Conservation (phyloP, 1,284 basidiomycete species). For the Schizophyllum commune region DNA sequence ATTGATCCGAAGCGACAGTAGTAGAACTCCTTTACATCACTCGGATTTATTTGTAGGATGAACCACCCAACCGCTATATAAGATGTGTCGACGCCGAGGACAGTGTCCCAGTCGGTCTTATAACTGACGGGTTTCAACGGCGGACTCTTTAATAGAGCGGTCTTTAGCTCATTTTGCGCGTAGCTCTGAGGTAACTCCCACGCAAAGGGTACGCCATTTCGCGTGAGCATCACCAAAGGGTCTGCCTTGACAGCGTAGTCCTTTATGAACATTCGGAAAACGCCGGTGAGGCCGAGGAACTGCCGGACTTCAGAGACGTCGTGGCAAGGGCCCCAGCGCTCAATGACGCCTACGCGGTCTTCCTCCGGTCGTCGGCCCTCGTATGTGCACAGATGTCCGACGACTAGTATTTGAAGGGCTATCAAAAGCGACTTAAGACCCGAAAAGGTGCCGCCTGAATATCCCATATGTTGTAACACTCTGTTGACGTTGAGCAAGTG, state of each 20-base stretch:
- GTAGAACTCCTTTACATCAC: conserved; percentile 13
- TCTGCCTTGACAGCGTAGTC: conserved; percentile 18
- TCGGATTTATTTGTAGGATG: conserved; percentile 20
- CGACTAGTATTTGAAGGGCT: conserved; percentile 11
- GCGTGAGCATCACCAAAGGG: conserved; percentile 19
- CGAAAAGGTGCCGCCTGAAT: conserved; percentile 19
- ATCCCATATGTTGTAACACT: conserved; percentile 20
- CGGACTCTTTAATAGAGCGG: conserved; percentile 10
- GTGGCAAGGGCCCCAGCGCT: conserved; percentile 18
- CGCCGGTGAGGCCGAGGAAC: conserved; percentile 22
- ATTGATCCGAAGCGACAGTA: conserved; percentile 22
- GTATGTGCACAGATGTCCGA: conserved; percentile 21
- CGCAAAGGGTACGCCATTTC: conserved; percentile 19
- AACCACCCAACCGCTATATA: conserved; percentile 24
- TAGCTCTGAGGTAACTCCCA: conserved; percentile 13
- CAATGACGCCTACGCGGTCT: conserved; percentile 13
- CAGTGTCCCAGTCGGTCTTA: conserved; percentile 15
- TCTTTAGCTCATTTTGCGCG: conserved; percentile 23
- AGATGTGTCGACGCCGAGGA: conserved; percentile 29
- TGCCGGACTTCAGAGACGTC: conserved; percentile 17
- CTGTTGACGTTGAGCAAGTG: conserved; percentile 20
- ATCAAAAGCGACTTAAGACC: conserved; percentile 18
- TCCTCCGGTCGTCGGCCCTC: conserved; percentile 19
- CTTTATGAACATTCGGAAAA: conserved; percentile 20
- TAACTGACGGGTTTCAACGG: conserved; percentile 27